A percentile compares a stretch with the other conserved stretches of the same genome.
Conservation (phyloP, 495 filamentous ascomycete genomes). For the Cairneyella variabilis region DNA sequence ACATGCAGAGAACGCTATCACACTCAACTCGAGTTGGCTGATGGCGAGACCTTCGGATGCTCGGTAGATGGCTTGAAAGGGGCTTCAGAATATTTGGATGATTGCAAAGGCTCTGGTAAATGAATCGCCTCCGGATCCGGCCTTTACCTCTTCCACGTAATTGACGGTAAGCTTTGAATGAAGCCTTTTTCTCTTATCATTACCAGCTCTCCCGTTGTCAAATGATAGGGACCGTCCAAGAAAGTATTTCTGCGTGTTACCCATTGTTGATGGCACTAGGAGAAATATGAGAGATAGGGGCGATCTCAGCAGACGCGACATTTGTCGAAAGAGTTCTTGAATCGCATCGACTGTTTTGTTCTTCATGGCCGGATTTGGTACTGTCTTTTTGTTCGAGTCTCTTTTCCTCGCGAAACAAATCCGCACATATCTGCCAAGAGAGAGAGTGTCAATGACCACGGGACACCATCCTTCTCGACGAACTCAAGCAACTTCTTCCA, state of each 20-base stretch:
- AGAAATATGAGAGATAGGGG: not conserved
- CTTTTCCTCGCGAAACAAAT: slow-evolving; percentile 14
- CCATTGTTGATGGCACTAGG: not conserved
- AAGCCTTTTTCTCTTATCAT: not conserved
- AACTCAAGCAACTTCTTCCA: not conserved
- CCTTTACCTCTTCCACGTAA: slow-evolving; percentile 28
- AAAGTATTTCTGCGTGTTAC: not conserved
- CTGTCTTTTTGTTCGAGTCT: too few species aligned
- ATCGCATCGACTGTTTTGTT: too few species aligned
- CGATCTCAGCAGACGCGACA: too few species aligned
- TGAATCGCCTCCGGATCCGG: slow-evolving; percentile 33
- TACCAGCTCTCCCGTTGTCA: not conserved
- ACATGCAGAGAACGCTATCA: slow-evolving; percentile 28
- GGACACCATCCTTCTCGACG: slow-evolving; percentile 6
- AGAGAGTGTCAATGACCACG: slow-evolving; percentile 34
- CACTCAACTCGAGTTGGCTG: slow-evolving; percentile 30
- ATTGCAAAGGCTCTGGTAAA: slow-evolving; percentile 28
- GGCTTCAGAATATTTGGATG: slow-evolving; percentile 29
- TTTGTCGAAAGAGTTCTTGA: too few species aligned
- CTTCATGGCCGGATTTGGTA: not conserved
- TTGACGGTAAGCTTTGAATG: not conserved
- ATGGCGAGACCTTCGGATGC: slow-evolving; percentile 21
- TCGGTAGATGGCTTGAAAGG: slow-evolving; percentile 26
- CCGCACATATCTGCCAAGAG: slow-evolving; percentile 40
- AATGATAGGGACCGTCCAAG: not conserved